These are phyloP conservation scores for Talaromyces sp. DNA, from an alignment of 2,329 filamentous ascomycete genomes.

Conservation along the genomic window DNA sequence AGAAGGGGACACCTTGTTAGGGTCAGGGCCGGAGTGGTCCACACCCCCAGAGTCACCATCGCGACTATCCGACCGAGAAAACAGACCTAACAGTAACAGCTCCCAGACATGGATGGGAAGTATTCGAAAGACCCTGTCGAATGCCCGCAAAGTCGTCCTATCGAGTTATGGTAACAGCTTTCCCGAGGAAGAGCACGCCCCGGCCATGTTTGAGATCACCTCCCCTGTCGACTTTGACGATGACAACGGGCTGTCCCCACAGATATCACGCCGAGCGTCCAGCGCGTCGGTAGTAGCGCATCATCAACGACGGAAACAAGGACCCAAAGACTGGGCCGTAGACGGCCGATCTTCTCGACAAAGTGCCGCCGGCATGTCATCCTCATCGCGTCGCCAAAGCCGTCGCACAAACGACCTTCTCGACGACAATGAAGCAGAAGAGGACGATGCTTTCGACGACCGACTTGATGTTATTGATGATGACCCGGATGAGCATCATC, in stretches of 20 bases:
- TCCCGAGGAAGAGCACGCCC: neutral
- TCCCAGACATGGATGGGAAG: slow-evolving; percentile 66
- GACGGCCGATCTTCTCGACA: slow-evolving; percentile 23
- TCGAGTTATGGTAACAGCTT: neutral
- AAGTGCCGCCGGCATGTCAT: slow-evolving; percentile 2
- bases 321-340: slow-evolving; percentile 52
- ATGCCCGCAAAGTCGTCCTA: slow-evolving; percentile 28
- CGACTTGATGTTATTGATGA: neutral
- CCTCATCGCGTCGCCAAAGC: neutral
- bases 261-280: slow-evolving; percentile 45
- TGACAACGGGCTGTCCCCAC: slow-evolving; percentile 25
- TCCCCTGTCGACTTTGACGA: slow-evolving; percentile 21
- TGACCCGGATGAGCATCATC: neutral
- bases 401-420: neutral
- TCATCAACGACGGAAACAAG: slow-evolving; percentile 50
- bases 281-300: slow-evolving; percentile 44
- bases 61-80: slow-evolving; percentile 11
- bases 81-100: slow-evolving; percentile 10
- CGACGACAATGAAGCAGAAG: neutral
- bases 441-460: slow-evolving; percentile 1
- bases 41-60: slow-evolving; percentile 26
- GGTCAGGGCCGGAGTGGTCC: slow-evolving; percentile 35
- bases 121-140: slow-evolving; percentile 61
- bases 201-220: slow-evolving; percentile 20
- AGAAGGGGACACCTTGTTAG: slow-evolving; percentile 53